Conservation (phyloP, 1,284 basidiomycete genomes). For the Trichosporon inkin region DNA sequence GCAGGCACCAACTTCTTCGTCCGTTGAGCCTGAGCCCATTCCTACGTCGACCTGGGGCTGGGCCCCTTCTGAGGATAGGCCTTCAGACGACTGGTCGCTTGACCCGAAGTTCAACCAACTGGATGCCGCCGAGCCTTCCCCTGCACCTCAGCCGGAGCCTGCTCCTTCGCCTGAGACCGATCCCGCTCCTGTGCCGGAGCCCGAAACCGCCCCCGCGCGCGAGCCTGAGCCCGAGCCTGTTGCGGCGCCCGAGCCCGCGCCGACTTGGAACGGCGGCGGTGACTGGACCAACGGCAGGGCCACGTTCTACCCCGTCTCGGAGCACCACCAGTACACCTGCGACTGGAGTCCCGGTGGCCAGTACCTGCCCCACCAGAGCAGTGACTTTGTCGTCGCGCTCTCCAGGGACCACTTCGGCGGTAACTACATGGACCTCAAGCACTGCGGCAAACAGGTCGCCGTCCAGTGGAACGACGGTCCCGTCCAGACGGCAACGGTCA, state of each 20-base stretch:
- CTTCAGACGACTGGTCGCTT: no score
- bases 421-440: not conserved
- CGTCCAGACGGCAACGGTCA: not conserved
- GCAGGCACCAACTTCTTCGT: no score
- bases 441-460: slow-evolving; percentile 5
- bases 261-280: not conserved
- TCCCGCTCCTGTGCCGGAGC: not conserved
- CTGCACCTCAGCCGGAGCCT: slow-evolving; percentile 16
- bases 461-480: not conserved
- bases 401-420: not conserved
- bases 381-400: not conserved
- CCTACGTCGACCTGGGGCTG: no score
- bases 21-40: no score
- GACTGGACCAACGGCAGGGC: not conserved
- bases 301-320: not conserved
- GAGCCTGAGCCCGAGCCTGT: not conserved
- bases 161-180: not conserved
- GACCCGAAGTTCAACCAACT: no score
- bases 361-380: not conserved
- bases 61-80: no score
- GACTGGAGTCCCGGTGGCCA: not conserved
- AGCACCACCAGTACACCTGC: not conserved
- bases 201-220: slow-evolving; percentile 8
- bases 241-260: not conserved
- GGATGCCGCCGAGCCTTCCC: not conserved